Percentiles rank a stretch among this genome's conserved stretches.
phyloP scores from a whole-genome alignment of 2,329 filamentous ascomycete species.

The Didymella exigua region DNA sequence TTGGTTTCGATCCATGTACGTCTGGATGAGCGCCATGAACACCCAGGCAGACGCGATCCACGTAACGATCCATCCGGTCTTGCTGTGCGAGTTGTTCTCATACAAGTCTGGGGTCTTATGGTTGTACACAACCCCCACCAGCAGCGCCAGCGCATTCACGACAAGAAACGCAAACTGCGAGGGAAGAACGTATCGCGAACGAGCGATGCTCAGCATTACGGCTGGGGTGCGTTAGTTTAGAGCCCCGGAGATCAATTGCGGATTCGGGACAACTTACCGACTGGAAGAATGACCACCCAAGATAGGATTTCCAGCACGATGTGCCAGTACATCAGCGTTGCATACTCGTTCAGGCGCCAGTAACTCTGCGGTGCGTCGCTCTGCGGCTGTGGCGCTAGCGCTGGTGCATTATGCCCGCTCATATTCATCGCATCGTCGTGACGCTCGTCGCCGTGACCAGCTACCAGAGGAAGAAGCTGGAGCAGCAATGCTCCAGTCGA shows the following conservation, averaged over 20 bases:
- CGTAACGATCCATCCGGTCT: conserved; percentile 82
- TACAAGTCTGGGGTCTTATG: conserved; percentile 83
- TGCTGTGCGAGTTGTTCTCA: conserved; percentile 84
- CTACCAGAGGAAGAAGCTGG: conserved; percentile 47
- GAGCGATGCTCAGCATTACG: conserved; percentile 83
- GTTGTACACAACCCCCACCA: conserved; percentile 66
- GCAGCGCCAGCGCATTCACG: conserved; percentile 49
- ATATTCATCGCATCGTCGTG: conserved; percentile 33
- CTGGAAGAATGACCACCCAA: conserved; percentile 75
- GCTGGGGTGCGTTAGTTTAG: conserved; percentile 56
- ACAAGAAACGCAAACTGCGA: conserved; percentile 64
- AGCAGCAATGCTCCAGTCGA: conserved; percentile 49
- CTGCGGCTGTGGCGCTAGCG: conserved; percentile 23
- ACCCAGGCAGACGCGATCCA: conserved; percentile 74
- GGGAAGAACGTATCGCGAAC: conserved; percentile 73
- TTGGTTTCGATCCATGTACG: conserved; percentile 59
- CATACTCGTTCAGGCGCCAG: conserved; percentile 62
- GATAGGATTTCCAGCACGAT: conserved; percentile 71
- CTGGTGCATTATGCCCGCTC: conserved; percentile 30
- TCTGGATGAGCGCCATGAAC: conserved; percentile 68
- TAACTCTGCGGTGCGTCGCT: conserved; percentile 56
- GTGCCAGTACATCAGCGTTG: conserved; percentile 68
- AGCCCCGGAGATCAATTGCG: not conserved
- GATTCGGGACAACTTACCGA: conserved; percentile 61
- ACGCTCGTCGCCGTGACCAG: conserved; percentile 50